Percentiles rank a stretch among this genome's conserved stretches.
Evolutionary conservation across 495 filamentous ascomycete species (phyloP).

Genomic region (Lasiosphaeria ovina): DNA sequence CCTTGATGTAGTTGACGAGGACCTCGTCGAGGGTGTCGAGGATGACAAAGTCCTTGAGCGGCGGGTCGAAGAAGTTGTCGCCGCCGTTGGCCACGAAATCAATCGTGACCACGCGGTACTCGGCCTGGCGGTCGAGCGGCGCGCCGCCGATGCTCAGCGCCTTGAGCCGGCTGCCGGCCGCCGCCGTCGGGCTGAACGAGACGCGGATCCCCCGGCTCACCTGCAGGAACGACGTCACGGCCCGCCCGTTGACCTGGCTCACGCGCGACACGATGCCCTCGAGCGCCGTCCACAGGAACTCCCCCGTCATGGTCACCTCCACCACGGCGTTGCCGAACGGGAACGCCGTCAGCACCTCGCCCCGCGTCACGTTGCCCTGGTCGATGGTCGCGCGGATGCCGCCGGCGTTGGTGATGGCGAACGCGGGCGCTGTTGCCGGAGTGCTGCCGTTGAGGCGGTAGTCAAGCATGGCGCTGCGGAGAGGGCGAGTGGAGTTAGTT

Average conservation of each 20-base stretch:
- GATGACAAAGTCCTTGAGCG: conserved; percentile 33
- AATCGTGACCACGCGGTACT: conserved; percentile 52
- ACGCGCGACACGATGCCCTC: conserved; percentile 47
- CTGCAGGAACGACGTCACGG: conserved; percentile 53
- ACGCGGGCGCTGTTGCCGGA: conserved; percentile 32
- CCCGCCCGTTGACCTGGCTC: conserved; percentile 45
- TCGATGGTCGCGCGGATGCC: conserved; percentile 58
- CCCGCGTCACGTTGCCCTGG: conserved; percentile 49
- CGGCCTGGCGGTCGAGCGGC: conserved; percentile 31
- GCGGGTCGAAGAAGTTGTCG: conserved; percentile 50
- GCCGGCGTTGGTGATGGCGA: conserved; percentile 55
- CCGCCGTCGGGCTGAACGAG: conserved; percentile 42
- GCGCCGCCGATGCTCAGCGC: conserved; percentile 40
- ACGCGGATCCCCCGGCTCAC: conserved; percentile 48
- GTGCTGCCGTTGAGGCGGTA: conserved; percentile 44
- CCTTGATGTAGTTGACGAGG: conserved; percentile 44
- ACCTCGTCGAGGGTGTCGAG: conserved; percentile 55
- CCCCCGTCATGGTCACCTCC: conserved; percentile 43
- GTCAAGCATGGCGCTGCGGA: conserved; percentile 49
- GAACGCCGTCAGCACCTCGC: conserved; percentile 55
- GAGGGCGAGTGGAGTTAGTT: neutral
- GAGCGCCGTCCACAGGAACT: conserved; percentile 48
- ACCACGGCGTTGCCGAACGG: conserved; percentile 58
- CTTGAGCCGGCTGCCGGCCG: conserved; percentile 35
- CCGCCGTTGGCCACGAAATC: conserved; percentile 57